A percentile compares a stretch with the other conserved stretches of the same genome.
Conservation (phyloP, 805 yeast species). For the Kurtzmaniella fragi region DNA sequence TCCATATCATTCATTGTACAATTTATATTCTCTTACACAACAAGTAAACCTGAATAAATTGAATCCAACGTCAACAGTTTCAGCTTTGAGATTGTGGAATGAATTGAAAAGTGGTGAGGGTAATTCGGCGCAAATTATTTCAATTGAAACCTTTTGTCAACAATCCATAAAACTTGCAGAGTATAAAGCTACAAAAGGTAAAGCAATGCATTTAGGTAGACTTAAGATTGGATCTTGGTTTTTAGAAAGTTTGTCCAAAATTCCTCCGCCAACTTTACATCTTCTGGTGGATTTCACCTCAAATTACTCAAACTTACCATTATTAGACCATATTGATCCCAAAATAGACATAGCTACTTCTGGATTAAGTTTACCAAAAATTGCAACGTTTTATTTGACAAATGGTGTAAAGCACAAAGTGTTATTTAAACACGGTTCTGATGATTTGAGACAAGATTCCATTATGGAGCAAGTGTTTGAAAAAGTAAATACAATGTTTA, state of each 20-base stretch:
- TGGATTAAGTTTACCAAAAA: conserved; percentile 87
- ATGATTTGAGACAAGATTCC: conserved; percentile 92
- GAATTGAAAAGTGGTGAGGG: conserved; percentile 23
- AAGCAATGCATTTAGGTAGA: conserved; percentile 25
- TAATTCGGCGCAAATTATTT: conserved; percentile 20
- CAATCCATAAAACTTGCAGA: conserved; percentile 49
- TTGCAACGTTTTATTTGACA: conserved; percentile 48
- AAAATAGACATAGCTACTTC: conserved; percentile 61
- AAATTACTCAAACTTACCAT: conserved; percentile 43
- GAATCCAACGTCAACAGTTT: conserved; percentile 38
- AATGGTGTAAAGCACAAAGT: conserved; percentile 57
- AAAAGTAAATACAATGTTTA: conserved; percentile 69
- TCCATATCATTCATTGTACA: conserved; percentile 71
- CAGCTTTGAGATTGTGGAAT: conserved; percentile 47
- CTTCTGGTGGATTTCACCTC: conserved; percentile 39
- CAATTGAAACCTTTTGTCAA: conserved; percentile 48
- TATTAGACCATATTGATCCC: conserved; percentile 41
- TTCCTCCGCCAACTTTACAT: conserved; percentile 67
- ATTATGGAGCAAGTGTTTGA: conserved; percentile 96
- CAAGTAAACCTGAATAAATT: conserved; percentile 31
- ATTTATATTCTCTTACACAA: conserved; percentile 51
- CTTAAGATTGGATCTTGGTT: conserved; percentile 45
- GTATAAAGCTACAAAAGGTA: conserved; percentile 33
- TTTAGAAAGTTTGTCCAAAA: conserved; percentile 41
- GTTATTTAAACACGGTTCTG: conserved; percentile 79